Evolutionary conservation across 2,329 filamentous ascomycete genomes (phyloP).

Genomic region (Colletotrichum plurivorum): DNA sequence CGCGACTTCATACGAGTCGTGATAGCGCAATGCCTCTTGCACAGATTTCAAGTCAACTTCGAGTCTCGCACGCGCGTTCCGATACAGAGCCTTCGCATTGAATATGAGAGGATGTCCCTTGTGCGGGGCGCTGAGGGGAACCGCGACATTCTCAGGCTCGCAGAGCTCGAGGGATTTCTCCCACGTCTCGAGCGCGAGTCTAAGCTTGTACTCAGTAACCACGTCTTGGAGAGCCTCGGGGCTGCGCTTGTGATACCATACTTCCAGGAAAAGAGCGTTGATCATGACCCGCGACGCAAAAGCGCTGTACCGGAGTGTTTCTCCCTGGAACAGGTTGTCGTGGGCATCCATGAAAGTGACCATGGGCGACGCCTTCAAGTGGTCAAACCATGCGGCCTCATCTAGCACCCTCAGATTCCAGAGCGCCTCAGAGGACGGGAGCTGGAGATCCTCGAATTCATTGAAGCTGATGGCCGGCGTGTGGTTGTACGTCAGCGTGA

Average conservation of each 20-base stretch:
- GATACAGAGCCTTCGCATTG: slow-evolving; percentile 97
- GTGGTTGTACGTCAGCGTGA: slow-evolving; percentile 97
- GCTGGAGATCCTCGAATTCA: slow-evolving; percentile 92
- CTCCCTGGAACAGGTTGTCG: slow-evolving; percentile 95
- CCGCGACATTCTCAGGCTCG: slow-evolving; percentile 89
- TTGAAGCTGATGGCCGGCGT: slow-evolving; percentile 98
- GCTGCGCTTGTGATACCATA: slow-evolving; percentile 99
- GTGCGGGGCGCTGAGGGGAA: slow-evolving; percentile 93
- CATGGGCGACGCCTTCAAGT: slow-evolving; percentile 77
- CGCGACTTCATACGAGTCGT: slow-evolving; percentile 96
- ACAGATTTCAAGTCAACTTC: slow-evolving; percentile 97
- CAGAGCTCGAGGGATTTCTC: slow-evolving; percentile 95
- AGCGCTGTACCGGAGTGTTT: slow-evolving; percentile 91
- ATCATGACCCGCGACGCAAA: slow-evolving; percentile 99
- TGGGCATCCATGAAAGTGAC: slow-evolving; percentile 95
- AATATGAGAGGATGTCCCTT: slow-evolving; percentile 97
- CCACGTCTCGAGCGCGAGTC: slow-evolving; percentile 97
- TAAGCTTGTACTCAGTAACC: slow-evolving; percentile 97
- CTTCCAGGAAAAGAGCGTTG: slow-evolving; percentile 97
- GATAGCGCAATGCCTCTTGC: slow-evolving; percentile 95
- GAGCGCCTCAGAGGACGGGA: slow-evolving; percentile 92
- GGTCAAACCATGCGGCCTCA: slow-evolving; percentile 87
- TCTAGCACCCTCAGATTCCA: slow-evolving; percentile 90
- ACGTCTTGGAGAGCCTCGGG: slow-evolving; percentile 98
- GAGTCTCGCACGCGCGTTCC: slow-evolving; percentile 91